These are phyloP conservation scores for Chlorella variabilis DNA, from an alignment of 163 green algal genomes.

Conservation along the genomic window DNA sequence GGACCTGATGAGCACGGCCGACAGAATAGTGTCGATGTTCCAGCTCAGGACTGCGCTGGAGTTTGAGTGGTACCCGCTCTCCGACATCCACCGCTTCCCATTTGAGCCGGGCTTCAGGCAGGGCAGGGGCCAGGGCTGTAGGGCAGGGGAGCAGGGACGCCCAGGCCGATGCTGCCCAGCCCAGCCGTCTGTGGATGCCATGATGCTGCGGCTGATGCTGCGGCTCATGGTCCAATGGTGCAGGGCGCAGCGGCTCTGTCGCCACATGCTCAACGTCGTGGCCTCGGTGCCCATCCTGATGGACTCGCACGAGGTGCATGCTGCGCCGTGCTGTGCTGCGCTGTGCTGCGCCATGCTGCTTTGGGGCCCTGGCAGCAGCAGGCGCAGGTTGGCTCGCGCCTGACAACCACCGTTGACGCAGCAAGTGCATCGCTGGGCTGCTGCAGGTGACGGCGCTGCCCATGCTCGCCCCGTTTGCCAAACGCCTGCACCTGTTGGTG, in stretches of 20 bases:
- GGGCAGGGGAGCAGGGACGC: no score
- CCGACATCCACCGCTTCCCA: slow-evolving; percentile 7
- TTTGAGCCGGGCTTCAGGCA: slow-evolving; percentile 16
- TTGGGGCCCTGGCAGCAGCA: not conserved
- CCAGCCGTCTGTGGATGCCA: no score
- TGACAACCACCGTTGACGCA: no score
- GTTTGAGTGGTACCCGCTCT: slow-evolving; percentile 31
- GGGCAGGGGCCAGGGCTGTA: no score
- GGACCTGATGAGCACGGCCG: not conserved
- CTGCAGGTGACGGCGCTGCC: slow-evolving; percentile 16
- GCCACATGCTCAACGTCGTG: slow-evolving; percentile 44
- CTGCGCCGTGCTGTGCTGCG: not conserved
- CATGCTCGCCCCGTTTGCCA: slow-evolving; percentile 24
- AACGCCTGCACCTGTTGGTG: slow-evolving; percentile 3
- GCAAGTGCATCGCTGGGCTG: no score
- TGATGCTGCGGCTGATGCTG: no score
- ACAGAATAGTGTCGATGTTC: slow-evolving; percentile 5
- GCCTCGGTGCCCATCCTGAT: not conserved
- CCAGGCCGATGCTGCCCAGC: no score
- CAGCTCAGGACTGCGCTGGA: not conserved
- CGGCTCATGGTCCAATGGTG: no score
- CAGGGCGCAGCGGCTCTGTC: slow-evolving; percentile 40
- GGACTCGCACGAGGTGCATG: slow-evolving; percentile 26
- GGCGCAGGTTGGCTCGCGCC: no score
- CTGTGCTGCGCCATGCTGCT: not conserved